Percentiles rank a stretch among this genome's conserved stretches.
phyloP scores from a whole-genome alignment of 345 rosid genomes.

The Psidium friedrichsthalianum region DNA sequence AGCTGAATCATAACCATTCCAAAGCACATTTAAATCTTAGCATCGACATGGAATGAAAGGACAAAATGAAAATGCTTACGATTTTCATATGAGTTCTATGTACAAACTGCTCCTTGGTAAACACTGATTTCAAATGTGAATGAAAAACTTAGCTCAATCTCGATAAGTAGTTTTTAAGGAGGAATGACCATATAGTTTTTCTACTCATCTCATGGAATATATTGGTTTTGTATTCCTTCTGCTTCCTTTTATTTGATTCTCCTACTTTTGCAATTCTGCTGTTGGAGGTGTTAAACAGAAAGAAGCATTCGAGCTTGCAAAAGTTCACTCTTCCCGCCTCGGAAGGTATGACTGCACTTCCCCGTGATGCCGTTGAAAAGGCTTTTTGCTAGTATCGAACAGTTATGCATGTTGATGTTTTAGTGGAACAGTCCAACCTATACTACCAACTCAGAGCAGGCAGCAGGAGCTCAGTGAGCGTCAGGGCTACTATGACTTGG shows the following conservation, averaged over 20 bases:
- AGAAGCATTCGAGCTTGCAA: not conserved
- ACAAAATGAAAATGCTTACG: not conserved
- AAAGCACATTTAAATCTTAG: not conserved
- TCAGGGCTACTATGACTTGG: not conserved
- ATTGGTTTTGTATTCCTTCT: not conserved
- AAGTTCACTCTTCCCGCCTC: not conserved
- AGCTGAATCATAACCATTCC: not conserved
- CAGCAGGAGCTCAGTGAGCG: not conserved
- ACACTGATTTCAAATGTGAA: not conserved
- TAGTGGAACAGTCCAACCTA: not conserved
- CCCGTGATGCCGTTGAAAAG: not conserved
- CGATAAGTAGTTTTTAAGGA: not conserved
- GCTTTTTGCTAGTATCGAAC: not conserved
- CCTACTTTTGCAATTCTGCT: not conserved
- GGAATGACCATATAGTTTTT: rapidly evolving
- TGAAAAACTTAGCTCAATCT: not conserved
- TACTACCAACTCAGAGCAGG: not conserved
- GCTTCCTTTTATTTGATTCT: not conserved
- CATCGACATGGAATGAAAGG: not conserved
- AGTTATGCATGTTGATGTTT: not conserved
- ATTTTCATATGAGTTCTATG: not conserved
- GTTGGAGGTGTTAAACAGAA: not conserved
- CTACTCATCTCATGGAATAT: rapidly evolving
- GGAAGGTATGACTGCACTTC: not conserved
- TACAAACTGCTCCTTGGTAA: not conserved